Percentiles rank a stretch among this genome's conserved stretches.
Conservation (phyloP, 2,329 filamentous ascomycete species). For the Lachnellula arida region DNA sequence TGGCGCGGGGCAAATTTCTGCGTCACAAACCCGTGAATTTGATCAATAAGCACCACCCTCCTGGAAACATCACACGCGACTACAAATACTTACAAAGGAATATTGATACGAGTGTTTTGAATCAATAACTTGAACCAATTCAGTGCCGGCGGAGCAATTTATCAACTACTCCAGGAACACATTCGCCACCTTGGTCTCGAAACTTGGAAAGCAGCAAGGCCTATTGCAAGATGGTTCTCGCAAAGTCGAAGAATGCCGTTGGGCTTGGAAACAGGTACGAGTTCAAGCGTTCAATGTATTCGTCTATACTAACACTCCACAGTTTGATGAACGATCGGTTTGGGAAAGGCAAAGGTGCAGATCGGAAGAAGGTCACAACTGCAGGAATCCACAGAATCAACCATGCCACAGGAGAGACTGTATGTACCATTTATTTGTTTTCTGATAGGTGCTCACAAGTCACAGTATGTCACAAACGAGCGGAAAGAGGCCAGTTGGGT, state of each 20-base stretch:
- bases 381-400: constrained; percentile 58
- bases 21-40: not conserved
- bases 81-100: not conserved
- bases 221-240: constrained; percentile 55
- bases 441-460: constrained; percentile 21
- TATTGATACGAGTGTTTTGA: not conserved
- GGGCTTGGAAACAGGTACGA: constrained; percentile 72
- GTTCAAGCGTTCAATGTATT: not conserved
- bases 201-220: not conserved
- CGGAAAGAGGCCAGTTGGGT: constrained; percentile 92
- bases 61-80: not conserved
- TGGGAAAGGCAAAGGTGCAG: constrained; percentile 81
- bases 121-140: no score
- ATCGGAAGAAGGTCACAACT: constrained; percentile 68
- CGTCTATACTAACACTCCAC: constrained; percentile 3
- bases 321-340: constrained; percentile 98
- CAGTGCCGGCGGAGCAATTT: no score
- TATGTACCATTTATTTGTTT: constrained; percentile 29
- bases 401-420: constrained; percentile 73
- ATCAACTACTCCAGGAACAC: not conserved
- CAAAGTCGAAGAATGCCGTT: constrained; percentile 93
- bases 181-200: not conserved
- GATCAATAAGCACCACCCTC: constrained; percentile 1
- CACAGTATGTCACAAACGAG: constrained; percentile 81
- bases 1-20: not conserved